A percentile compares a stretch with the other conserved stretches of the same genome.
phyloP scores from a whole-genome alignment of 2,329 filamentous ascomycete genomes.

The Ceratocystis colombiana region DNA sequence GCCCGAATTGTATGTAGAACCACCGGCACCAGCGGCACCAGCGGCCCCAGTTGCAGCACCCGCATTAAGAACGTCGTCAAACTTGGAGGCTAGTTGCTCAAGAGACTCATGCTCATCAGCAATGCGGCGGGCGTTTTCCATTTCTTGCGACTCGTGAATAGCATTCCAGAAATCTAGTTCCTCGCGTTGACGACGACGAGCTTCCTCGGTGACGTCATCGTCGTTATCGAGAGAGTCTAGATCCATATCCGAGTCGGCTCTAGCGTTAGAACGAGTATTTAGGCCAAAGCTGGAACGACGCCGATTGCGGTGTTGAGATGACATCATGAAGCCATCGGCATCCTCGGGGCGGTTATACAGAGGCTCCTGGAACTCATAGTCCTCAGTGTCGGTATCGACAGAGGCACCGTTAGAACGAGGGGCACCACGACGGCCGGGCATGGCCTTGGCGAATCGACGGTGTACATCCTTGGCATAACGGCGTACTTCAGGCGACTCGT shows the following conservation, averaged over 20 bases:
- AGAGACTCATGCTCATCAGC: slow-evolving; percentile 26
- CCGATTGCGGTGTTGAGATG: slow-evolving; percentile 35
- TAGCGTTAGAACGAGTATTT: slow-evolving; percentile 29
- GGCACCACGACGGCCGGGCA: slow-evolving; percentile 37
- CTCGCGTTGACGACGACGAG: slow-evolving; percentile 50
- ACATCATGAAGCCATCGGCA: slow-evolving; percentile 52
- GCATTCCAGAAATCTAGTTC: slow-evolving; percentile 58
- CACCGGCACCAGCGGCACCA: slow-evolving; percentile 46
- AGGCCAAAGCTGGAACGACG: slow-evolving; percentile 31
- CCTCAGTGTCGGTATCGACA: slow-evolving; percentile 40
- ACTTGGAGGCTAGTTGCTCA: slow-evolving; percentile 36
- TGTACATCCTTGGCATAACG: slow-evolving; percentile 52
- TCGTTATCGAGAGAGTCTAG: slow-evolving; percentile 11
- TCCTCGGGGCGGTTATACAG: slow-evolving; percentile 57
- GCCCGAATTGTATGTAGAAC: slow-evolving; percentile 50
- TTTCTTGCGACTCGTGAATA: slow-evolving; percentile 41
- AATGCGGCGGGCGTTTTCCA: slow-evolving; percentile 29
- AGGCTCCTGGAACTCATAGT: slow-evolving; percentile 37
- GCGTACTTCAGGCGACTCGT: slow-evolving; percentile 54
- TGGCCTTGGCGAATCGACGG: slow-evolving; percentile 49
- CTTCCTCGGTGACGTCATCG: slow-evolving; percentile 54
- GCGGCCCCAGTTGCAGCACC: slow-evolving; percentile 44
- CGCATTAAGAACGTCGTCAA: slow-evolving; percentile 50
- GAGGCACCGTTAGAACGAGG: slow-evolving; percentile 30
- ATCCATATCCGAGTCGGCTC: not conserved